Evolutionary conservation across 2,329 filamentous ascomycete species (phyloP).

Genomic region (Botrytis galanthina): DNA sequence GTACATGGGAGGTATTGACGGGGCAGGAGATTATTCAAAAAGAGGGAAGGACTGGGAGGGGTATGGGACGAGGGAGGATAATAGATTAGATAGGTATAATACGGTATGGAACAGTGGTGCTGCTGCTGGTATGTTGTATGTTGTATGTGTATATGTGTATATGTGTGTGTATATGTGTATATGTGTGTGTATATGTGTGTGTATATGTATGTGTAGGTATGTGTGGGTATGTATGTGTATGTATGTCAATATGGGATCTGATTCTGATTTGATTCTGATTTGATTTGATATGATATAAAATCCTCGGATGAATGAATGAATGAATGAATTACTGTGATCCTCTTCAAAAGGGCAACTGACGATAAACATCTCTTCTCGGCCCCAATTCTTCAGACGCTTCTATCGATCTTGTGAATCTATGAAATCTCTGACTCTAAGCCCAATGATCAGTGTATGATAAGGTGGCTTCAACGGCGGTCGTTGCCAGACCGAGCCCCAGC

Average conservation of each 20-base stretch:
- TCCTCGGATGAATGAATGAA: neutral
- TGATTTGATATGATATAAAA: neutral
- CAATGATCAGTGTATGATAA: neutral
- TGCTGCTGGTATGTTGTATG: neutral
- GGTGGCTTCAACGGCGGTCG: neutral
- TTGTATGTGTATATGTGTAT: neutral
- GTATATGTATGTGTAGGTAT: too few relatives aligned
- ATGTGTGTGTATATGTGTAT: neutral
- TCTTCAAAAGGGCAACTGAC: slow-evolving; percentile 1
- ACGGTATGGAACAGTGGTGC: neutral
- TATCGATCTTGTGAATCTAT: neutral
- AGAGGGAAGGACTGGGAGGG: neutral
- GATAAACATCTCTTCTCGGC: neutral
- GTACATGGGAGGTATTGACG: neutral
- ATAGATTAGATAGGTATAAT: neutral
- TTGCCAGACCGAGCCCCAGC: neutral
- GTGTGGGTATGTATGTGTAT: too few relatives aligned
- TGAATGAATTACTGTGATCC: neutral
- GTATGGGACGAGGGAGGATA: neutral
- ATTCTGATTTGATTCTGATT: too few relatives aligned
- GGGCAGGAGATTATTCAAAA: neutral
- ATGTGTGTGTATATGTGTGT: too few relatives aligned
- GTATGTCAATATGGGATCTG: too few relatives aligned
- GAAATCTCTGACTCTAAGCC: neutral
- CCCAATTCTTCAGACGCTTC: neutral